A percentile compares a stretch with the other conserved stretches of the same genome.
These are phyloP conservation scores for Hemerocallis citrina DNA, from an alignment of 106 monocot genomes.

Conservation along the genomic window DNA sequence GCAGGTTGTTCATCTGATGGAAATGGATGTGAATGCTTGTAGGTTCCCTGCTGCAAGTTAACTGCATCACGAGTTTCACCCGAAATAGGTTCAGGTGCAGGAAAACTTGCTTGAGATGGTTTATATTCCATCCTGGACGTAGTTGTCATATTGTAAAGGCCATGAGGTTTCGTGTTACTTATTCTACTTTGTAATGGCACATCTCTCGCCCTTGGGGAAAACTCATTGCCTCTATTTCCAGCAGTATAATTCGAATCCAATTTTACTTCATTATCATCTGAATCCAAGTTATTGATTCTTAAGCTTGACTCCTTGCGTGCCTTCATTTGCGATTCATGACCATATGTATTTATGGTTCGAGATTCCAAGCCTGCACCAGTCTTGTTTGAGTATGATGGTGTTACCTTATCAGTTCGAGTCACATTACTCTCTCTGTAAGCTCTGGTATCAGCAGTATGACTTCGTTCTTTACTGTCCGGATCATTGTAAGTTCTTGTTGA, in stretches of 20 bases:
- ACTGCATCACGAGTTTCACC: no score
- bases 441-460: not conserved
- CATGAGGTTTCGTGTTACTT: no score
- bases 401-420: not conserved
- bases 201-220: slow-evolving; percentile 36
- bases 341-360: no score
- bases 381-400: not conserved
- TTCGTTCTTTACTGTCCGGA: not conserved
- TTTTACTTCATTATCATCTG: slow-evolving; percentile 9
- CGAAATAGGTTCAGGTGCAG: not conserved
- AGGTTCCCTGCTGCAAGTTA: no score
- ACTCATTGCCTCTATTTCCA: slow-evolving; percentile 11
- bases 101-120: slow-evolving; percentile 4
- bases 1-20: slow-evolving; percentile 10
- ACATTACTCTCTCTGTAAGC: not conserved
- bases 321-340: no score
- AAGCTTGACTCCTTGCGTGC: slow-evolving; percentile 11
- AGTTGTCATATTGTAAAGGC: no score
- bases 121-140: no score
- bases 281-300: slow-evolving; percentile 15
- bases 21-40: no score
- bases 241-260: not conserved
- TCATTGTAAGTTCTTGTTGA: not conserved
- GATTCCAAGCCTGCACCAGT: not conserved
- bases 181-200: slow-evolving; percentile 13